phyloP scores from a whole-genome alignment of 768 basidiomycete genomes.

The Mycena metata region DNA sequence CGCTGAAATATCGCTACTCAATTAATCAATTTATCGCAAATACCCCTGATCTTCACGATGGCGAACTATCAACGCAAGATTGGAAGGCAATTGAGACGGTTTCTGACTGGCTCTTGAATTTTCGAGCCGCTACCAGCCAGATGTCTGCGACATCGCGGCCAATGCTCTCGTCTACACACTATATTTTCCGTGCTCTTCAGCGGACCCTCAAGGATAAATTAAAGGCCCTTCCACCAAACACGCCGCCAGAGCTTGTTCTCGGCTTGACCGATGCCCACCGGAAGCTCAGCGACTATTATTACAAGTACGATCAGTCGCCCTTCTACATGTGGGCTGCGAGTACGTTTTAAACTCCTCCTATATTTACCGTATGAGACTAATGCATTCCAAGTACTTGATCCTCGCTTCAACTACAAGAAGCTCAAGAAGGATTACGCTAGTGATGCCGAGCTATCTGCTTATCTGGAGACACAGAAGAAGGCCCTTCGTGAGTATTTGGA shows the following conservation, averaged over 20 bases:
- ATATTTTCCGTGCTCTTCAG: conserved; percentile 13
- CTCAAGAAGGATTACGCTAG: background rate
- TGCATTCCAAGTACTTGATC: conserved; percentile 12
- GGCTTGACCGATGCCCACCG: background rate
- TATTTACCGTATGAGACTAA: no score
- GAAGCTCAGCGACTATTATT: conserved; percentile 11
- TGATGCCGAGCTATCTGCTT: background rate
- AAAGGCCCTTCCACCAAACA: background rate
- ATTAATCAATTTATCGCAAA: no score
- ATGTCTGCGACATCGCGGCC: conserved; percentile 1
- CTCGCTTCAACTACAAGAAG: conserved; percentile 14
- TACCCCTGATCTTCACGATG: no score
- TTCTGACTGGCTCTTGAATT: background rate
- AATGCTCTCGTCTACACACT: conserved; percentile 16
- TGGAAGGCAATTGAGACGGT: conserved; percentile 4
- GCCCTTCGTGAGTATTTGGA: conserved; percentile 12
- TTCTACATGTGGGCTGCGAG: no score
- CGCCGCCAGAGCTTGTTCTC: background rate
- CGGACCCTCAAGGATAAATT: conserved; percentile 5
- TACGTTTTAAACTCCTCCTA: no score
- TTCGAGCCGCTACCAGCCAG: conserved; percentile 12
- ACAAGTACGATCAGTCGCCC: background rate
- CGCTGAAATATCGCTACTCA: no score
- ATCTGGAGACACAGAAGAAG: background rate
- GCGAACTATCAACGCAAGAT: background rate